A percentile compares a stretch with the other conserved stretches of the same genome.
phyloP scores from a whole-genome alignment of 2,329 filamentous ascomycete species.

The Neofusicoccum laricinum region DNA sequence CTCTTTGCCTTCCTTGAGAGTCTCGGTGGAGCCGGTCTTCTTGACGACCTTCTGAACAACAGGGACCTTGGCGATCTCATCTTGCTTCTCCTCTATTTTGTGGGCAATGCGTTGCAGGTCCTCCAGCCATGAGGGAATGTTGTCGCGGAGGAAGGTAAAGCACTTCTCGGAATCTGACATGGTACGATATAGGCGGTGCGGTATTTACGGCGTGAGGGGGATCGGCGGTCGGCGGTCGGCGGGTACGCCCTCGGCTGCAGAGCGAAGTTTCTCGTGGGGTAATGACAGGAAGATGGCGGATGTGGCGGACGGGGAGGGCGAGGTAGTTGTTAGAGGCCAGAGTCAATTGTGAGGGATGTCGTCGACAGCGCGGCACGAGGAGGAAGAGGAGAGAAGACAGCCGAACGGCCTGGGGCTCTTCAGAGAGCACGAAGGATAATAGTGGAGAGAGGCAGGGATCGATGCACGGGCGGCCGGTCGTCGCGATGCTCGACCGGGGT shows the following conservation, averaged over 20 bases:
- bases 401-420: not conserved
- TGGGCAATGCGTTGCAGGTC: conserved; percentile 30
- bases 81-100: conserved; percentile 34
- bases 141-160: conserved; percentile 37
- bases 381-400: not conserved
- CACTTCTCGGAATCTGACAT: conserved; percentile 39
- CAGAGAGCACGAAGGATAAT: conserved; percentile 6
- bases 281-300: not conserved
- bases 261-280: not conserved
- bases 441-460: conserved; percentile 12
- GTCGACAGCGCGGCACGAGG: not conserved
- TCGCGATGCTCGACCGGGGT: conserved; percentile 6
- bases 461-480: not conserved
- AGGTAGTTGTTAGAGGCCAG: not conserved
- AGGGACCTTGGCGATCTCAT: conserved; percentile 30
- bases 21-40: conserved; percentile 35
- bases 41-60: conserved; percentile 32
- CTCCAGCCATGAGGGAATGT: conserved; percentile 37
- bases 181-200: conserved; percentile 17
- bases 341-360: not conserved
- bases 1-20: conserved; percentile 25
- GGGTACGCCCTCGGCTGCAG: not conserved
- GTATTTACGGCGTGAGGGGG: conserved; percentile 1
- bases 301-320: not conserved
- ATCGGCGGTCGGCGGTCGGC: conserved; percentile 2